Evolutionary conservation across 2,329 filamentous ascomycete species (phyloP), one percentile per base, ranked within the genome.

Genomic region (Stagonosporopsis tanaceti): DNA sequence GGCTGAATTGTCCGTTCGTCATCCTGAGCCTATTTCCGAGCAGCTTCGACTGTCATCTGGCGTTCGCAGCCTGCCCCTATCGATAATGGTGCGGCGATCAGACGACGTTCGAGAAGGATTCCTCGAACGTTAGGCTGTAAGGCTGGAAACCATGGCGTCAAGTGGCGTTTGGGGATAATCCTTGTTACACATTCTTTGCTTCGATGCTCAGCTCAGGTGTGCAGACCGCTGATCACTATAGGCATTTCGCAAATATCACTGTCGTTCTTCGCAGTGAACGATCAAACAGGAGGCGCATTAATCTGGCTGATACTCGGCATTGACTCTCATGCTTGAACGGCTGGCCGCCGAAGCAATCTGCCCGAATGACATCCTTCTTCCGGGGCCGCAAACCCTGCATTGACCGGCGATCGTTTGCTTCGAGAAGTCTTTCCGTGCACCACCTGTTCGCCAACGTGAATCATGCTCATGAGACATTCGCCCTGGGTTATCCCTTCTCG

Each of bases 391-490:
- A 57, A 47, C 54, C 54, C 48, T 52, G 51, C 47, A 61, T 57
- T 53, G 57, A 45, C 54, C 60, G 59, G 56, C 53, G 62, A 66
- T 66, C 53, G 37, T 37, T 46, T 56, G 40, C 58, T 69, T 69
- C 64, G 62, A 68, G 65, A 65, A 59, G 57, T 55, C 58, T 61
- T 62, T 59, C 61, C 60, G 60, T 57, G 56, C 58, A 59, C 57
- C 62, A 63, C 61, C 57, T 62, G 61, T 67, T 66, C 60, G 62
- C 66, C 66, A 66, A 58, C 48, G 46, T 48, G 56, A 59, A 60
- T 62, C 60, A 59, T 61, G 60, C 22, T 45, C 38, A 50, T 48
- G 27, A 47, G 20, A 57, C 25, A 27, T 41, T 51, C 53, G 42
- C 50, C 58, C 54, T 53, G 54, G 50, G 47, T 53, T 57, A 41